Evolutionary conservation across 225 moss, liverwort and hornwort species (phyloP), one percentile per base, ranked within the genome.

Genomic region (Sphagnum tenellum): DNA sequence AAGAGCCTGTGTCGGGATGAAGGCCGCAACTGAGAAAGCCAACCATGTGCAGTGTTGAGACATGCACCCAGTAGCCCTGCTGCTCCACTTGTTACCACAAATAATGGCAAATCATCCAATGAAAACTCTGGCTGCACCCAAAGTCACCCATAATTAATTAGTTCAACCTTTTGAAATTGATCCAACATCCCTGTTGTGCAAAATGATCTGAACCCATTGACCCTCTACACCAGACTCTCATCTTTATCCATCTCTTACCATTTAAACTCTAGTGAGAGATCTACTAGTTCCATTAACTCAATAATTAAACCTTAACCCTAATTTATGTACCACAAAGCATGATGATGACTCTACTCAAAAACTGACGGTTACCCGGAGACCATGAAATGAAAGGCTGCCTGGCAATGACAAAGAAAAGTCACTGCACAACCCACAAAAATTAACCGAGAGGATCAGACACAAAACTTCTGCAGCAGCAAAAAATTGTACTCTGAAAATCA

Each of bases 51-150:
- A 48, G 73, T 82, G 61, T 92, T 92, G 71, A 89, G 85, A 67
- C 85, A 68, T 65, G 92, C 86, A 57, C 92, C 89, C 75, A 92
- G 63, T 11, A 82, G 79, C 76, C 92, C 92, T 53, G 88, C 78
- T 7, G 78, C 89, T 56, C 75, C 79, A 75, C 87, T 87, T 58
- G 92, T 92, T 64, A 82, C 74, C 70, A 83, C 75, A 70, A 89
- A 83, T 60, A 92, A 68, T 47, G 92, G 92, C 76, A 92, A 73
- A 66, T 87, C 81, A 64, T 79, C 68, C 60, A 88, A 49, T 62
- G 87, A 80, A 44, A 85, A 89, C 69, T 85, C 79, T 52, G 77
- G 81, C 77, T 81, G 78, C 64, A 45, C 70, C 48, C 13, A 48
- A 50, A 63, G 5, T 13, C 53, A 48, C 49, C 50, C 12, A 59